These are phyloP conservation scores for Solanum corneliomulleri DNA, from an alignment of 257 asterid genomes.

Conservation along the genomic window DNA sequence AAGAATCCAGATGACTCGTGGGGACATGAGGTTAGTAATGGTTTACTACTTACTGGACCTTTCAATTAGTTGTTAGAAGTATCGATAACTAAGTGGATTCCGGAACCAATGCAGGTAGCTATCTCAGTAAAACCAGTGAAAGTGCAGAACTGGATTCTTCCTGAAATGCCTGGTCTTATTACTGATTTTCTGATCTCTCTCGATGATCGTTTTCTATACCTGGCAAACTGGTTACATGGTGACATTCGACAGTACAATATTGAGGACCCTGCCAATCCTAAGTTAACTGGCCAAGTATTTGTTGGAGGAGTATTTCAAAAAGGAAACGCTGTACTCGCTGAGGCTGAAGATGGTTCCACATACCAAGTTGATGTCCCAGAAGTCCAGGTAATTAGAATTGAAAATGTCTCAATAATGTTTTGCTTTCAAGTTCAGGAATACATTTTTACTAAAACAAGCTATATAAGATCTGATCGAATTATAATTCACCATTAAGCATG, in stretches of 20 bases:
- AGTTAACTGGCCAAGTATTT: conserved; percentile 67
- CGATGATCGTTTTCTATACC: conserved; percentile 64
- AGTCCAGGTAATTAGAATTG: conserved; percentile 43
- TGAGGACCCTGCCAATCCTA: conserved; percentile 64
- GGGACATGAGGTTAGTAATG: conserved; percentile 68
- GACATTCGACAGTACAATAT: conserved; percentile 82
- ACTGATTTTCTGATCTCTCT: conserved; percentile 72
- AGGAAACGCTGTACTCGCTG: conserved; percentile 62
- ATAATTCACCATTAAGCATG: neutral
- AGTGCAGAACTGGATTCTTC: conserved; percentile 85
- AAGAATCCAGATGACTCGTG: conserved; percentile 69
- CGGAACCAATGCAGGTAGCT: conserved; percentile 33
- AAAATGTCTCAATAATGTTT: neutral
- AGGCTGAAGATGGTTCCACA: conserved; percentile 65
- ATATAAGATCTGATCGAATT: neutral
- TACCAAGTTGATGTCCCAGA: conserved; percentile 69
- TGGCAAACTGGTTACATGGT: conserved; percentile 93
- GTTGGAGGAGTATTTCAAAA: conserved; percentile 62
- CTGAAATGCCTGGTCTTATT: conserved; percentile 83
- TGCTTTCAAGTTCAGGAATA: neutral
- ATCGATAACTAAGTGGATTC: neutral
- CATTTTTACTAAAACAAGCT: neutral
- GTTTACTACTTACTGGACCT: neutral
- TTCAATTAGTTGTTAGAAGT: neutral
- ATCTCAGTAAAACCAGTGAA: conserved; percentile 53